A percentile compares a stretch with the other conserved stretches of the same genome.
These are phyloP conservation scores for Fraxinus xanthoxyloides DNA, from an alignment of 305 asterid species.

Conservation along the genomic window DNA sequence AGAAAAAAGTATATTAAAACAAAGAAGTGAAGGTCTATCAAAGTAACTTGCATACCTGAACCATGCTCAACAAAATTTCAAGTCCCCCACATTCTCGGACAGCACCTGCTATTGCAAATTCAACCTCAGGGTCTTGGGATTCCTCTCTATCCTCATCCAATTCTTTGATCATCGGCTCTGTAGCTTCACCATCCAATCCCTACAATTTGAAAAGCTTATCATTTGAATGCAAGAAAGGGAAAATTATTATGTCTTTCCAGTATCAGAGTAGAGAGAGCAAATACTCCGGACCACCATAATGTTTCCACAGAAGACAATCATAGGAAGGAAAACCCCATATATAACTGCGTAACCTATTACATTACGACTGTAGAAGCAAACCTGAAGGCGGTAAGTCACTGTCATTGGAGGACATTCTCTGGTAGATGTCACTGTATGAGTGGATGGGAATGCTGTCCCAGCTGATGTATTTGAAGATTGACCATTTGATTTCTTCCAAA, in stretches of 20 bases:
- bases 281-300: constrained; percentile 4
- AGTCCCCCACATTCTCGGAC: constrained; percentile 97
- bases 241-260: neutral
- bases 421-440: constrained; percentile 59
- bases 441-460: constrained; percentile 64
- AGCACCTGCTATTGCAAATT: constrained; percentile 94
- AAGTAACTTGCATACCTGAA: constrained; percentile 62
- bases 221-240: neutral
- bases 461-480: constrained; percentile 67
- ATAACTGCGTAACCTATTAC: neutral
- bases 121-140: constrained; percentile 99
- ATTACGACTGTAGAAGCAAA: constrained; percentile 25
- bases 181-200: constrained; percentile 99
- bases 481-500: constrained; percentile 89
- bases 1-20: neutral
- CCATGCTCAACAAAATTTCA: constrained; percentile 82
- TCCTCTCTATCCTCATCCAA: constrained; percentile 98
- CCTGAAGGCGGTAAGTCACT: constrained; percentile 98
- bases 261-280: neutral
- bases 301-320: constrained; percentile 6
- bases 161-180: constrained; percentile 99
- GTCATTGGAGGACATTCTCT: constrained; percentile 96
- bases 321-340: neutral
- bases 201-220: constrained; percentile 35
- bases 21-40: constrained; percentile 13